Conservation (phyloP, 768 basidiomycete species). For the Hydnum rufescens region DNA sequence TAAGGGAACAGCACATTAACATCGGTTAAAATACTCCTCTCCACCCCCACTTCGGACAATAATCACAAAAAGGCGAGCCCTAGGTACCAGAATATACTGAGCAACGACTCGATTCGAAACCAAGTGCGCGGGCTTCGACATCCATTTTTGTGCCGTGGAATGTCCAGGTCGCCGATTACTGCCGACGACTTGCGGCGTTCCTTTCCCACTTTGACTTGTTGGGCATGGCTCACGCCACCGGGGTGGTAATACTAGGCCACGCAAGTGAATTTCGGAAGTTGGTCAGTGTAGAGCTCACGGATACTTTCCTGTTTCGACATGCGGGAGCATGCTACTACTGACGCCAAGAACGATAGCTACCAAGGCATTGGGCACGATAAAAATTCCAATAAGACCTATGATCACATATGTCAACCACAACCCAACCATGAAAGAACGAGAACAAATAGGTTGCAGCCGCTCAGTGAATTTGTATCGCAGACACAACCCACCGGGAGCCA, state of each 20-base stretch:
- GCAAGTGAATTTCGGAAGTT: not conserved
- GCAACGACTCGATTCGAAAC: slow-evolving; percentile 4
- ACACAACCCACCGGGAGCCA: slow-evolving; percentile 9
- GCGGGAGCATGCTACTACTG: slow-evolving; percentile 6
- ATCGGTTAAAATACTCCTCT: slow-evolving; percentile 19
- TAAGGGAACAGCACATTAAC: slow-evolving; percentile 18
- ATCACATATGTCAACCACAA: slow-evolving; percentile 9
- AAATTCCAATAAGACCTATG: slow-evolving; percentile 15
- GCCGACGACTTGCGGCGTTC: slow-evolving; percentile 8
- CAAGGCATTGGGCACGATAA: slow-evolving; percentile 16
- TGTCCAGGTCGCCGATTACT: slow-evolving; percentile 15
- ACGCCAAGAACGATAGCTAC: slow-evolving; percentile 18
- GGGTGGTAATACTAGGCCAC: slow-evolving; percentile 15
- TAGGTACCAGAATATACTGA: not conserved
- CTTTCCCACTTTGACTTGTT: slow-evolving; percentile 12
- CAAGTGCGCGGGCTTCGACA: slow-evolving; percentile 14
- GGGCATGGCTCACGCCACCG: slow-evolving; percentile 20
- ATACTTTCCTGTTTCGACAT: not conserved
- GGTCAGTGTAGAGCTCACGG: not conserved
- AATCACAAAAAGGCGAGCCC: too few relatives aligned
- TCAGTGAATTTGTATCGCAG: not conserved
- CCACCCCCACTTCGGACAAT: slow-evolving; percentile 12
- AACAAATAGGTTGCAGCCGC: too few relatives aligned
- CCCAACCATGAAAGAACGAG: not conserved
- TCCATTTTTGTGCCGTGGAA: slow-evolving; percentile 17